phyloP scores from a whole-genome alignment of 2,329 filamentous ascomycete genomes.

The Truncatella angustata region DNA sequence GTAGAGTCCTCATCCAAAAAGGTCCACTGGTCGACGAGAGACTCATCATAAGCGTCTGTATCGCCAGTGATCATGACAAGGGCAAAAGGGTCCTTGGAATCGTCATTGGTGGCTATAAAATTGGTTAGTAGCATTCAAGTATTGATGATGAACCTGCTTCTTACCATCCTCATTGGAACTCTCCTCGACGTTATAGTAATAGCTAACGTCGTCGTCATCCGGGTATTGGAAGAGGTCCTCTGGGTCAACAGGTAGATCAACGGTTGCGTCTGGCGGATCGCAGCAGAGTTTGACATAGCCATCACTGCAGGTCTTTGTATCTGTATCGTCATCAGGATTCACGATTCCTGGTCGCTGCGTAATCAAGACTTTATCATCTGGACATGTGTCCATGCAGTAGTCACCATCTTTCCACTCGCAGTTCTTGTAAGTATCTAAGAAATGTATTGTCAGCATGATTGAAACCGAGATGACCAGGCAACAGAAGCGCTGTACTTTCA shows the following conservation, averaged over 20 bases:
- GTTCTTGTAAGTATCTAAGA: not conserved
- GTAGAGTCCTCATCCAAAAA: not conserved
- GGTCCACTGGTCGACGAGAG: not conserved
- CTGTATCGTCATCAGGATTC: not conserved
- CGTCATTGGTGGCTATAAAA: not conserved
- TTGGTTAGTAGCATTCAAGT: not conserved
- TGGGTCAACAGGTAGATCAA: not conserved
- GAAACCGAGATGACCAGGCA: not conserved
- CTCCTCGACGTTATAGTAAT: conserved; percentile 1
- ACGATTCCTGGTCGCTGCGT: not conserved
- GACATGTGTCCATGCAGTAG: not conserved
- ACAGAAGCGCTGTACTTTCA: too few species aligned
- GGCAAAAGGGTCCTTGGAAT: not conserved
- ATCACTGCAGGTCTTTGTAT: not conserved
- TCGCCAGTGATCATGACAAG: conserved; percentile 2
- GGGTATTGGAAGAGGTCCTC: not conserved
- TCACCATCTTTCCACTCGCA: not conserved
- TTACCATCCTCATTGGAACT: not conserved
- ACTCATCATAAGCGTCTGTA: not conserved
- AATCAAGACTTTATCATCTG: not conserved
- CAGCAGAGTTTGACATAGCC: conserved; percentile 2
- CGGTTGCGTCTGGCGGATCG: not conserved
- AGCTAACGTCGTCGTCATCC: not conserved
- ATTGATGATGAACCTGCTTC: too few species aligned
- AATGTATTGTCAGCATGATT: not conserved